Percentiles rank a stretch among this genome's conserved stretches.
phyloP scores from a whole-genome alignment of 345 rosid species.

The Sonneratia alba region DNA sequence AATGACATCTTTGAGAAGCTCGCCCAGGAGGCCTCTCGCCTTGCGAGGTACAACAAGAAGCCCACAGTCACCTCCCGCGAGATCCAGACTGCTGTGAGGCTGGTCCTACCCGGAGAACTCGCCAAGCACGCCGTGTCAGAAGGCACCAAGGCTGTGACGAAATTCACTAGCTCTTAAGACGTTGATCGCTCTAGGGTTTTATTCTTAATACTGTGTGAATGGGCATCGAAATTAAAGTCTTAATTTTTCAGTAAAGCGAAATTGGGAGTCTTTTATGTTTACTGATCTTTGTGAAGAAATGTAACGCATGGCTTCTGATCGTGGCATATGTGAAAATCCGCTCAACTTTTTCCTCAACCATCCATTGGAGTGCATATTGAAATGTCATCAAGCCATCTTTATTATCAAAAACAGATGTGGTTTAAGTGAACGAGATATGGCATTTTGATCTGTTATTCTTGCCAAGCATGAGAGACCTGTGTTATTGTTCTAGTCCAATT shows the following conservation, averaged over 20 bases:
- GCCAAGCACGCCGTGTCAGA: constrained; percentile 26
- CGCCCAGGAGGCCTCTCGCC: constrained; percentile 20
- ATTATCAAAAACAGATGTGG: no score
- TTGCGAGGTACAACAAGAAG: constrained; percentile 22
- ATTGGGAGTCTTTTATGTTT: background rate
- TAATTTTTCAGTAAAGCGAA: background rate
- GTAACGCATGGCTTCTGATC: background rate
- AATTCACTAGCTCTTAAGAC: constrained; percentile 13
- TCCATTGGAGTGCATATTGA: background rate
- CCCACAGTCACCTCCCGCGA: constrained; percentile 23
- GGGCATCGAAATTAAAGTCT: background rate
- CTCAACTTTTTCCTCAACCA: background rate
- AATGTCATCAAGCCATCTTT: background rate
- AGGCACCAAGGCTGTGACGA: constrained; percentile 25
- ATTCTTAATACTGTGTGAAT: background rate
- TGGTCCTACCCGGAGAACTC: constrained; percentile 21
- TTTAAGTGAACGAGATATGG: no score
- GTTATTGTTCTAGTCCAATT: background rate
- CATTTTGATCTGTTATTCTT: no score
- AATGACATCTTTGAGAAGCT: constrained; percentile 21
- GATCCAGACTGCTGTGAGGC: constrained; percentile 19
- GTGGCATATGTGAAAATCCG: background rate
- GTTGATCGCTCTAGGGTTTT: background rate
- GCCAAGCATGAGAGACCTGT: background rate
- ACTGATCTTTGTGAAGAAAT: background rate